Percentiles rank a stretch among this genome's conserved stretches.
Evolutionary conservation across 1,139 yeast species (phyloP).

Genomic region (Sugiyamaella japonica): DNA sequence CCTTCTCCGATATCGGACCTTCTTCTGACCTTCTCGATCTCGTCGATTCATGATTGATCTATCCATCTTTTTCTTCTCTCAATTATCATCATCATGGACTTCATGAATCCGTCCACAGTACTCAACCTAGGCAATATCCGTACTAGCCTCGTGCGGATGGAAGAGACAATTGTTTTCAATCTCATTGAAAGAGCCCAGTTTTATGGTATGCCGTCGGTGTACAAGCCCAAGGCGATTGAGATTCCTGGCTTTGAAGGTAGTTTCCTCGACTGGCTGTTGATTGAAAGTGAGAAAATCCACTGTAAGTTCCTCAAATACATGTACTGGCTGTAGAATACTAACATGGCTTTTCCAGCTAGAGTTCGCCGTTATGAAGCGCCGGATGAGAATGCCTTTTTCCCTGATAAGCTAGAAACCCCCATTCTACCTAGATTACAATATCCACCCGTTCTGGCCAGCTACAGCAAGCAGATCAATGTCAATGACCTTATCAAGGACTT

Average conservation of each 20-base stretch:
- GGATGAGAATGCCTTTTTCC: constrained; percentile 92
- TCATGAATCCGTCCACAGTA: constrained; percentile 79
- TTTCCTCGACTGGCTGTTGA: constrained; percentile 81
- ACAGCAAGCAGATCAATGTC: constrained; percentile 72
- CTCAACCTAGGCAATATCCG: constrained; percentile 80
- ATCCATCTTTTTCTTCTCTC: not conserved
- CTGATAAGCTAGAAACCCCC: constrained; percentile 60
- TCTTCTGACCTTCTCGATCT: too few species aligned
- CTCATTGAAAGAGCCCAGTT: constrained; percentile 93
- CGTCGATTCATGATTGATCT: not conserved
- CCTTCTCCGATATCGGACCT: too few species aligned
- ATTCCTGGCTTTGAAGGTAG: constrained; percentile 75
- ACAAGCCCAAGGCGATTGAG: constrained; percentile 55
- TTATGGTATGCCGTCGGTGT: constrained; percentile 71
- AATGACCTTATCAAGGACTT: constrained; percentile 65
- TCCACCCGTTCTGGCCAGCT: constrained; percentile 74
- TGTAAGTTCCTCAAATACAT: too few species aligned
- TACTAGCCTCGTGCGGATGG: constrained; percentile 85
- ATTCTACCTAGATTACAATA: constrained; percentile 77
- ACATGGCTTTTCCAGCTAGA: constrained; percentile 46
- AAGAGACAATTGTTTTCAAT: constrained; percentile 90
- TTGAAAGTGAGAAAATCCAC: constrained; percentile 75
- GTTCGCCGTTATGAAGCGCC: constrained; percentile 92
- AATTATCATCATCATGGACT: constrained; percentile 61
- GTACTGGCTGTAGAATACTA: constrained; percentile 13